phyloP scores from a whole-genome alignment of 2,329 filamentous ascomycete species.

The Zymoseptoria tritici region DNA sequence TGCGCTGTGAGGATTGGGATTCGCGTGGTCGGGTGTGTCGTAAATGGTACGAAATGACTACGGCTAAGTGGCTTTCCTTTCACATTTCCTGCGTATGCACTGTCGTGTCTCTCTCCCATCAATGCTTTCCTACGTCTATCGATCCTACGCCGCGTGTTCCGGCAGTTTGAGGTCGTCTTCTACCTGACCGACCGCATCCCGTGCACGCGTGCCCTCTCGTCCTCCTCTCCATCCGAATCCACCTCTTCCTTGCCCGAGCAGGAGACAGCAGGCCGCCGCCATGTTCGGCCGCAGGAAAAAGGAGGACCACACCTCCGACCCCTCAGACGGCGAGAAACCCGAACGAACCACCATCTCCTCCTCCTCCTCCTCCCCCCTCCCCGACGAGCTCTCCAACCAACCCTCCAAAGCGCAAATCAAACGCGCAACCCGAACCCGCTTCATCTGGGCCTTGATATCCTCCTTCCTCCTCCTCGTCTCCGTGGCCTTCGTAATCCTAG shows the following conservation, averaged over 20 bases:
- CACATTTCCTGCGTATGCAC: no score
- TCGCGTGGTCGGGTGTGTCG: no score
- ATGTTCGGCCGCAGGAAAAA: slow-evolving; percentile 30
- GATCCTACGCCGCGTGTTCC: background rate
- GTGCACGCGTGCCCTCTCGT: background rate
- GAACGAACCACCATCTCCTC: slow-evolving; percentile 5
- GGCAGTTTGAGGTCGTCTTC: background rate
- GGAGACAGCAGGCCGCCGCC: background rate
- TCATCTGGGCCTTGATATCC: slow-evolving; percentile 56
- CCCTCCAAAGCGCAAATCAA: slow-evolving; percentile 36
- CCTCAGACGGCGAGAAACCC: background rate
- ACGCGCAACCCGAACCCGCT: slow-evolving; percentile 46
- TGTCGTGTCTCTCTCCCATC: background rate
- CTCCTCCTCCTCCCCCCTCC: slow-evolving; percentile 22
- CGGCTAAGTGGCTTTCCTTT: no score
- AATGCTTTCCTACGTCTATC: background rate
- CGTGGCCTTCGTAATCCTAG: slow-evolving; percentile 71
- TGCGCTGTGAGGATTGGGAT: no score
- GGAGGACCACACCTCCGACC: slow-evolving; percentile 1
- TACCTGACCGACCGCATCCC: background rate
- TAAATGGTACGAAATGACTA: no score
- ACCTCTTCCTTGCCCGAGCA: background rate
- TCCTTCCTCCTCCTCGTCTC: slow-evolving; percentile 65
- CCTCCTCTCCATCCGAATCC: background rate
- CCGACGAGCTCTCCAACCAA: slow-evolving; percentile 21